A percentile compares a stretch with the other conserved stretches of the same genome.
Conservation (phyloP, 2,329 filamentous ascomycete species). For the Stromatinia cepivora region DNA sequence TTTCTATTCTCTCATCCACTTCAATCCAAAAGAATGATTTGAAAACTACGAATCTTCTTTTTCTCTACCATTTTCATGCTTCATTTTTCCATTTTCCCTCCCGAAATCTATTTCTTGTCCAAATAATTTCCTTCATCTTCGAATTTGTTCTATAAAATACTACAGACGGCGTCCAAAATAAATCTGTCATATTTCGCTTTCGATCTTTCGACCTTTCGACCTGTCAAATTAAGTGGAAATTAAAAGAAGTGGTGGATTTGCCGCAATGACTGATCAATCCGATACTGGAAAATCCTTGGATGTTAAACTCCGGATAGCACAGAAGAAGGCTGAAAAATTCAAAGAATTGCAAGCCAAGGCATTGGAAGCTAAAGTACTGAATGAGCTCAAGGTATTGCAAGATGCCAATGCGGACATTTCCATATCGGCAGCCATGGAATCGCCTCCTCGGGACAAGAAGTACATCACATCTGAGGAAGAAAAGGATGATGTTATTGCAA, state of each 20-base stretch:
- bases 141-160: background rate
- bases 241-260: background rate
- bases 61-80: background rate
- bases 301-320: background rate
- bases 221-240: slow-evolving; percentile 2
- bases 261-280: background rate
- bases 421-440: background rate
- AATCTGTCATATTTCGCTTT: background rate
- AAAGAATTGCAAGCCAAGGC: background rate
- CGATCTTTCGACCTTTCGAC: slow-evolving; percentile 5
- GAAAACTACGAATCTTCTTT: background rate
- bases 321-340: background rate
- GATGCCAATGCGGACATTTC: background rate
- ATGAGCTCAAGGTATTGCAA: background rate
- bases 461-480: background rate
- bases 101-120: background rate
- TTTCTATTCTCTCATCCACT: too few relatives aligned
- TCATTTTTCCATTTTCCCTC: background rate
- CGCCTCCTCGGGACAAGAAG: background rate
- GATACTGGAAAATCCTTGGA: background rate
- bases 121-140: background rate
- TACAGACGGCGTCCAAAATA: background rate
- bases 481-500: background rate
- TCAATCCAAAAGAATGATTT: background rate
- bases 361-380: background rate